phyloP scores from a whole-genome alignment of 2,329 filamentous ascomycete genomes.

The Sphaerulina vaccinii region DNA sequence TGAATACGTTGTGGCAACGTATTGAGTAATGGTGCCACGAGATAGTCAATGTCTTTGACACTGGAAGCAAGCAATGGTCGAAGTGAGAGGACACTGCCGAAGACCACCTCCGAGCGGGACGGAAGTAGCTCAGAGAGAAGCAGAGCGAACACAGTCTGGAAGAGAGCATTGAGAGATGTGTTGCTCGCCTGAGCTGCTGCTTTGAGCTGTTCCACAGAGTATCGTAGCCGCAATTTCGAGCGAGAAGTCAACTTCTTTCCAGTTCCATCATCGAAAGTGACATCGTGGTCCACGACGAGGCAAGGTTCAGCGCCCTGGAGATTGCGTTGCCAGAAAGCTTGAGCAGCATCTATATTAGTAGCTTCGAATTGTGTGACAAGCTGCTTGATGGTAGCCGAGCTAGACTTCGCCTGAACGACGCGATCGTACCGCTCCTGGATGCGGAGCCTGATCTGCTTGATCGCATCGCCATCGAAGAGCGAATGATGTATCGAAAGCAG shows the following conservation, averaged over 20 bases:
- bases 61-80: not conserved
- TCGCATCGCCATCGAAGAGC: constrained; percentile 1
- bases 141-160: not conserved
- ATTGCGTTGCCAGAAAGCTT: not conserved
- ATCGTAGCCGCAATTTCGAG: not conserved
- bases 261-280: not conserved
- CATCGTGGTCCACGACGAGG: not conserved
- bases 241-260: not conserved
- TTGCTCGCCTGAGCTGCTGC: not conserved
- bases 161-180: not conserved
- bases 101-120: not conserved
- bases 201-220: not conserved
- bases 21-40: not conserved
- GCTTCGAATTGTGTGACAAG: not conserved
- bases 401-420: not conserved
- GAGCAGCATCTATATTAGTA: not conserved
- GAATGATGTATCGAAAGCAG: not conserved
- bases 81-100: not conserved
- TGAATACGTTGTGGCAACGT: not conserved
- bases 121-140: not conserved
- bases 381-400: not conserved
- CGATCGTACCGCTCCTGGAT: not conserved
- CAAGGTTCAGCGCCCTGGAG: not conserved
- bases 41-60: not conserved
- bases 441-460: not conserved